Evolutionary conservation across 805 yeast genomes (phyloP).

Genomic region (Teunomyces cretensis): DNA sequence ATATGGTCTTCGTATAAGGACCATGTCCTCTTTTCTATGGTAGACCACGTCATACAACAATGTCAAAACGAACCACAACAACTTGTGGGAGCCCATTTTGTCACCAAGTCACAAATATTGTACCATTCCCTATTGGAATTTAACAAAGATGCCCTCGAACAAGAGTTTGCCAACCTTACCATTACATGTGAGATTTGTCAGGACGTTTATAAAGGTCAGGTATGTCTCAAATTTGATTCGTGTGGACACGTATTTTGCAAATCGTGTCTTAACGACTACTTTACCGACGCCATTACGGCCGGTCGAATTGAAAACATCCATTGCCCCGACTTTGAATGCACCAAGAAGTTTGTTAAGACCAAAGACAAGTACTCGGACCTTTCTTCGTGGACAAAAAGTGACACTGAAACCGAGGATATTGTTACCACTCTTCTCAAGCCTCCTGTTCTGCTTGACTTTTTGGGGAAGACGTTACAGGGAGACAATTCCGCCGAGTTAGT

Average conservation of each 20-base stretch:
- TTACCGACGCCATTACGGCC: conserved; percentile 37
- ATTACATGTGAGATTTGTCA: conserved; percentile 60
- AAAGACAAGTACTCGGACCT: conserved; percentile 19
- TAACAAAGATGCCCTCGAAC: conserved; percentile 16
- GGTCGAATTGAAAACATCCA: conserved; percentile 54
- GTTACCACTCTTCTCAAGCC: conserved; percentile 35
- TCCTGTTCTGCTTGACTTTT: conserved; percentile 34
- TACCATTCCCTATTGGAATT: conserved; percentile 13
- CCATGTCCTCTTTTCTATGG: conserved; percentile 41
- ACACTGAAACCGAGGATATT: conserved; percentile 6
- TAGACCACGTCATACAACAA: conserved; percentile 28
- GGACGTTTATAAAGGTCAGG: conserved; percentile 44
- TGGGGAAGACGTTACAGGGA: conserved; percentile 28
- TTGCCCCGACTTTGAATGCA: conserved; percentile 58
- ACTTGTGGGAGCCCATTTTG: conserved; percentile 3
- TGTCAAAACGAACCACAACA: neutral
- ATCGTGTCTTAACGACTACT: conserved; percentile 49
- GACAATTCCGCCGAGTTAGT: conserved; percentile 20
- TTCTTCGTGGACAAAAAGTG: conserved; percentile 22
- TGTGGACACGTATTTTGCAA: conserved; percentile 73
- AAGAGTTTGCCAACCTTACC: conserved; percentile 34
- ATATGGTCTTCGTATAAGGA: conserved; percentile 39
- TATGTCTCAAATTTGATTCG: conserved; percentile 34
- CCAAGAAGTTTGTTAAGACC: conserved; percentile 20
- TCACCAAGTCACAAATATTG: neutral